A percentile compares a stretch with the other conserved stretches of the same genome.
These are phyloP conservation scores for Pseudocercospora pini-densiflorae DNA, from an alignment of 2,329 filamentous ascomycete genomes.

Conservation along the genomic window DNA sequence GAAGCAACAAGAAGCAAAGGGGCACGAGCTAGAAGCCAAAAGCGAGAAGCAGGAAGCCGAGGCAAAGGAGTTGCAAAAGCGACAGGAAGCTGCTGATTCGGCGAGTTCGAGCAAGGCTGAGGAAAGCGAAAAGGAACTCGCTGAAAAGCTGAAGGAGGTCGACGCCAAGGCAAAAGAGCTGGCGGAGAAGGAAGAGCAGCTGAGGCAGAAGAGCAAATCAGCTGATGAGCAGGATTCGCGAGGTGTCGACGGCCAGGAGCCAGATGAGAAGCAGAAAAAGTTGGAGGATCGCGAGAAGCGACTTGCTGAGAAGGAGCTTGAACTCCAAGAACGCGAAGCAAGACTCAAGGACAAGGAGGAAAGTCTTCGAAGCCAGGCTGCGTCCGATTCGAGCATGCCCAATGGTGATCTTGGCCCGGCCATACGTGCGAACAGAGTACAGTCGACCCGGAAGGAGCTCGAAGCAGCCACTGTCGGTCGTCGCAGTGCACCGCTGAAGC, in stretches of 20 bases:
- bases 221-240: neutral
- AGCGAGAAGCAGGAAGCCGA: neutral
- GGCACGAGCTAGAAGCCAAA: constrained; percentile 10
- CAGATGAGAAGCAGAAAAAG: neutral
- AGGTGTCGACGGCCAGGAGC: neutral
- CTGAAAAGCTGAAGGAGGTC: constrained; percentile 8
- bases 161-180: constrained; percentile 8
- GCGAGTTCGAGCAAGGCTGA: neutral
- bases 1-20: constrained; percentile 12
- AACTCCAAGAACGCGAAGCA: neutral
- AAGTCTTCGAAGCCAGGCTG: neutral
- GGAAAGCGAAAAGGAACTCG: constrained; percentile 11
- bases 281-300: neutral
- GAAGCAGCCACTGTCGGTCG: constrained; percentile 17
- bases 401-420: neutral
- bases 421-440: constrained; percentile 8
- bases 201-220: neutral
- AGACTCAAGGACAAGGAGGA: neutral
- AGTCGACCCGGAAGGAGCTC: neutral
- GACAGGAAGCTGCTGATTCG: neutral
- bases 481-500: constrained; percentile 13
- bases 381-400: neutral
- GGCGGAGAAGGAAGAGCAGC: neutral
- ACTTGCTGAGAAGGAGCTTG: neutral
- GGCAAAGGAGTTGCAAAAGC: neutral